Evolutionary conservation across 2,329 filamentous ascomycete species (phyloP), one percentile per base, ranked within the genome.

Genomic region (Fusarium compactum): DNA sequence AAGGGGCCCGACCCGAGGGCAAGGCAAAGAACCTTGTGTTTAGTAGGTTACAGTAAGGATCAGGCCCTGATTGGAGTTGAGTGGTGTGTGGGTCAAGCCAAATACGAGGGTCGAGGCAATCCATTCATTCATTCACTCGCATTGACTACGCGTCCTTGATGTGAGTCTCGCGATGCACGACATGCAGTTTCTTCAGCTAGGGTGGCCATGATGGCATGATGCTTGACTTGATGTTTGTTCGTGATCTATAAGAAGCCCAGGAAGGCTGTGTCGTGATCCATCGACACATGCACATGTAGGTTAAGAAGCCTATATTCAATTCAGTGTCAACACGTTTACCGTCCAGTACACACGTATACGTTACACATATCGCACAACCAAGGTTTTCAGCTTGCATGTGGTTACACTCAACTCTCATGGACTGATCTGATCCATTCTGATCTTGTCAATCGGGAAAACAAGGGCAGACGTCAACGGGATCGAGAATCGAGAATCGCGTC

Each of bases 11-110:
- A 56, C 51, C 68, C 68, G 68, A 69, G 32, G 43, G 53, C 50
- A 70, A 54, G 54, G 52, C 55, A 58, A 64, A 32, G 58, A 69
- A 70, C 55, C 55, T 71, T 70, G 68, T 65, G 55, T 69, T 68
- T 70, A 69, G 59, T 65, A 69, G 62, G 68, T 56, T 45, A 61
- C 57, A 60, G 52, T 71, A 71, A 69, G 68, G 59, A 53, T 65
- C 53, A 55, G 52, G 55, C 20, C 44, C 56, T 65, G 64, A 71
- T 71, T 65, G 64, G 67, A 57, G 45, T 62, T 29, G 56, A 55
- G 50, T 53, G 50, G 68, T 56, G 45, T 43, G 68, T 70, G 68
- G 68, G 64, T 40, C 69, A 54, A 50, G 38, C 32, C 65, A 71
- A 70, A 71, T 71, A 71, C 69, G 69, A 71, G 69, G 53, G 55